phyloP scores from a whole-genome alignment of 345 rosid genomes.

The Hevea brasiliensis region DNA sequence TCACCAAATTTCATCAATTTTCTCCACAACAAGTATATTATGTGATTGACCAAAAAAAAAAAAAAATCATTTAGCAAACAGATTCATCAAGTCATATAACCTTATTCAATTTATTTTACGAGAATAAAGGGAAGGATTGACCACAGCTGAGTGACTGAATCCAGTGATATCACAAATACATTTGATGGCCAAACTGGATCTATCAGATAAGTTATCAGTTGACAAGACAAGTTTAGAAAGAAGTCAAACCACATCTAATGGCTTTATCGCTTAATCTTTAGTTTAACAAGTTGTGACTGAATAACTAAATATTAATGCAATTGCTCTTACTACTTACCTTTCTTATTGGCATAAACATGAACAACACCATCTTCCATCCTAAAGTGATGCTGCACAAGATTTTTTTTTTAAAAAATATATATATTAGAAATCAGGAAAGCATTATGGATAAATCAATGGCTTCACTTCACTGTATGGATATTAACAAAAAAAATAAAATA shows the following conservation, averaged over 20 bases:
- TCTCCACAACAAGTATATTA: no score
- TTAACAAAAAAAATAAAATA: not conserved
- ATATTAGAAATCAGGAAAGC: not conserved
- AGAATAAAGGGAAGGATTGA: not conserved
- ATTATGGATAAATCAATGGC: not conserved
- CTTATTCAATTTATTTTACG: not conserved
- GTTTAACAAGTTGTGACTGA: not conserved
- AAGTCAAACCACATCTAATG: not conserved
- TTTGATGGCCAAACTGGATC: not conserved
- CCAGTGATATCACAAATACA: not conserved
- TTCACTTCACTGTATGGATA: not conserved
- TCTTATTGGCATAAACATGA: slow-evolving; percentile 46
- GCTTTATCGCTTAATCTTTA: not conserved
- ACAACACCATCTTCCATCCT: slow-evolving; percentile 54
- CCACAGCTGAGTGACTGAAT: not conserved
- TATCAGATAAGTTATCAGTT: not conserved
- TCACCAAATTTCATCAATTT: not conserved
- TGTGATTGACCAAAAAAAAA: not conserved
- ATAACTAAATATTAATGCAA: not conserved
- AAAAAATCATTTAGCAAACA: not conserved
- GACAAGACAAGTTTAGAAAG: not conserved
- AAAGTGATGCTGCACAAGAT: slow-evolving; percentile 47
- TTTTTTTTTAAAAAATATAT: not conserved
- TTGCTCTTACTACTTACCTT: slow-evolving; percentile 38
- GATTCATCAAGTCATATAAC: not conserved